A percentile compares a stretch with the other conserved stretches of the same genome.
These are phyloP conservation scores for Metarhizium brunneum DNA, from an alignment of 2,329 filamentous ascomycete genomes.

Conservation along the genomic window DNA sequence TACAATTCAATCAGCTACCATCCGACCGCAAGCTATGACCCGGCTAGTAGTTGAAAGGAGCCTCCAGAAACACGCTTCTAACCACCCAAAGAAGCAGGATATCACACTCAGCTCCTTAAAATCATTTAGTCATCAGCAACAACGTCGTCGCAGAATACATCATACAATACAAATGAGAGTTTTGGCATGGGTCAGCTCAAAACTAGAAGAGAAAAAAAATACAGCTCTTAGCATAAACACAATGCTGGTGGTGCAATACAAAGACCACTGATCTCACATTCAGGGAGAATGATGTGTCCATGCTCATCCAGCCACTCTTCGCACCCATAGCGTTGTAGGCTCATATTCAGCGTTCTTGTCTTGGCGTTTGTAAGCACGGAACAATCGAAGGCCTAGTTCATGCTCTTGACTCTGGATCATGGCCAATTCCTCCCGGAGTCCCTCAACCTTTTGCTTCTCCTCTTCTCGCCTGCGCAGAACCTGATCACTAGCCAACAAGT, in stretches of 20 bases:
- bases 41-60: not conserved
- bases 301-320: constrained; percentile 57
- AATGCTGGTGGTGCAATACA: not conserved
- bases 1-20: not conserved
- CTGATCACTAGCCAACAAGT: constrained; percentile 56
- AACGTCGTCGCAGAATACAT: not conserved
- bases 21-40: not conserved
- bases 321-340: constrained; percentile 66
- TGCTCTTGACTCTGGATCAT: constrained; percentile 71
- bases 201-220: not conserved
- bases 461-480: constrained; percentile 46
- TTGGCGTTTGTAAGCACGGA: constrained; percentile 64
- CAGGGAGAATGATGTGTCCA: not conserved
- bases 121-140: not conserved
- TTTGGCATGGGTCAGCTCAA: not conserved
- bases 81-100: not conserved
- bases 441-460: constrained; percentile 57
- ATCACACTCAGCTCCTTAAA: not conserved
- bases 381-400: constrained; percentile 65
- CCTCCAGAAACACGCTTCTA: not conserved
- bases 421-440: constrained; percentile 55
- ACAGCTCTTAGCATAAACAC: not conserved
- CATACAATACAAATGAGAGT: not conserved
- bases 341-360: constrained; percentile 58
- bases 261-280: not conserved